Evolutionary conservation across 805 yeast species (phyloP).

Genomic region (Saccharomycopsis capsularis): DNA sequence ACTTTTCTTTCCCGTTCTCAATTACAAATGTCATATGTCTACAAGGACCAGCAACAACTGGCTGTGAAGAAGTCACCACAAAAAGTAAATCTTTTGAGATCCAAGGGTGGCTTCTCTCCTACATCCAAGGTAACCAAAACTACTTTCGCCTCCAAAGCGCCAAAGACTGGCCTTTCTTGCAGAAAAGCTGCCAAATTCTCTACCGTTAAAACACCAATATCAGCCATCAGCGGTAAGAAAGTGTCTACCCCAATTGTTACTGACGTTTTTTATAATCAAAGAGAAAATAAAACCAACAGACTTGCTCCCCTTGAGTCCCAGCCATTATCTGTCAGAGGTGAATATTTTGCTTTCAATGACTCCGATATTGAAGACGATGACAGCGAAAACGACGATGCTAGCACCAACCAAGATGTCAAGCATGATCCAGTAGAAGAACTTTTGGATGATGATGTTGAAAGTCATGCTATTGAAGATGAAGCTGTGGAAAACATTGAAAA

Average conservation of each 20-base stretch:
- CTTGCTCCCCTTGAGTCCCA: slow-evolving; percentile 18
- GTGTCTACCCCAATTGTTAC: slow-evolving; percentile 13
- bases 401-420: neutral
- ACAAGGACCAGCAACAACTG: neutral
- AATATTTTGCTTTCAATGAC: slow-evolving; percentile 12
- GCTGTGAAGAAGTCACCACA: neutral
- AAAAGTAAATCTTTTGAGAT: neutral
- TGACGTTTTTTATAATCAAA: slow-evolving; percentile 6
- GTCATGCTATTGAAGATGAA: slow-evolving; percentile 18
- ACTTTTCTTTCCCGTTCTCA: neutral
- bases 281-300: neutral
- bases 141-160: neutral
- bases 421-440: slow-evolving; percentile 5
- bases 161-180: neutral
- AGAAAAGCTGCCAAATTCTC: neutral
- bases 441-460: slow-evolving; percentile 10
- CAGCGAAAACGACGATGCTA: neutral
- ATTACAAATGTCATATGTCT: neutral
- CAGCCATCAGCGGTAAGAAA: slow-evolving; percentile 1
- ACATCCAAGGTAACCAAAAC: neutral
- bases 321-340: slow-evolving; percentile 14
- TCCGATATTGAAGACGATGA: slow-evolving; percentile 3
- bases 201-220: neutral
- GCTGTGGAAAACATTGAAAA: slow-evolving; percentile 1
- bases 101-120: slow-evolving; percentile 1